Percentiles rank a stretch among this genome's conserved stretches.
These are phyloP conservation scores for Saraca asoca DNA, from an alignment of 331 rosid genomes.

Conservation along the genomic window DNA sequence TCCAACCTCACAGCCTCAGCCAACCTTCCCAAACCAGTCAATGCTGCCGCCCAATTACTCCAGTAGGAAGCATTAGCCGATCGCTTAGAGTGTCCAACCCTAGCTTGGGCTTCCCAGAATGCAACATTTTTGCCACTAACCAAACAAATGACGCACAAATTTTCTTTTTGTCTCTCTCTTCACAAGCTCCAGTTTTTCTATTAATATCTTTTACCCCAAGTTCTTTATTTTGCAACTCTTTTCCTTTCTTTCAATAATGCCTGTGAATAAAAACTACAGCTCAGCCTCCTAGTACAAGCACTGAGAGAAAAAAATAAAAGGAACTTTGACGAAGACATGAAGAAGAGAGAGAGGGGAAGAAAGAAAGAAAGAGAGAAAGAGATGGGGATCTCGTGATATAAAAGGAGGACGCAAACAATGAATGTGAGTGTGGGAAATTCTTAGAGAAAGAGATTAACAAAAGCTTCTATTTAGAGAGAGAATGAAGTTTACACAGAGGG, in stretches of 20 bases:
- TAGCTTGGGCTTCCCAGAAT: slow-evolving; percentile 55
- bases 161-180: background rate
- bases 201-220: background rate
- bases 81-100: slow-evolving; percentile 50
- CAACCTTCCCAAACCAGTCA: no score
- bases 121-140: slow-evolving; percentile 60
- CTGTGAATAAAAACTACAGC: slow-evolving; percentile 19
- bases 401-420: slow-evolving; percentile 75
- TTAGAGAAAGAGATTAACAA: slow-evolving; percentile 5
- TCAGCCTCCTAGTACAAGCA: slow-evolving; percentile 24
- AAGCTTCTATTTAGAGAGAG: no score
- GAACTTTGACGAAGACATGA: slow-evolving; percentile 37
- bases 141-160: slow-evolving; percentile 24
- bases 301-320: background rate
- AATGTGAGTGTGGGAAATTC: slow-evolving; percentile 48
- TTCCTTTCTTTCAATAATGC: slow-evolving; percentile 36
- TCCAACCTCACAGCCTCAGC: no score
- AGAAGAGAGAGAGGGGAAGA: background rate
- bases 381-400: slow-evolving; percentile 76
- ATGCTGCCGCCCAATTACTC: no score
- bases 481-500: background rate
- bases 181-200: no score
- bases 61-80: no score
- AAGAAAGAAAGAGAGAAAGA: slow-evolving; percentile 22
- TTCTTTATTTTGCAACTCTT: background rate